These are phyloP conservation scores for Zhuliangozyma blackwelliae DNA, from an alignment of 1,139 yeast species.

Conservation along the genomic window DNA sequence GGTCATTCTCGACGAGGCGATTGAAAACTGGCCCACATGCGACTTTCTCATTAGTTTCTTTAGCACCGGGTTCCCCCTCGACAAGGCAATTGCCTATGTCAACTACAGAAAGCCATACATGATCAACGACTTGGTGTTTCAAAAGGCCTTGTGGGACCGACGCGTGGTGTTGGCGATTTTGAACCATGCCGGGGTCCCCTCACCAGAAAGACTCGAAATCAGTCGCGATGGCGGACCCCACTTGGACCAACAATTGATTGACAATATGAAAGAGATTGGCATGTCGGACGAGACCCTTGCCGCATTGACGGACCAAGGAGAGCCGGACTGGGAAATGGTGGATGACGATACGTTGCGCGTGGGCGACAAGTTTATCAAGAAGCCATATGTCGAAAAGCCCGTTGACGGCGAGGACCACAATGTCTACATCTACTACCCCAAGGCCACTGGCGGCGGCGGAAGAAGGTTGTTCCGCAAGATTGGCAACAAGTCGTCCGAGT, in stretches of 20 bases:
- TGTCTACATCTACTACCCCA: constrained; percentile 86
- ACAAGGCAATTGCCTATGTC: constrained; percentile 89
- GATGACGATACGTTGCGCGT: constrained; percentile 82
- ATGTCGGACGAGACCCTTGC: constrained; percentile 44
- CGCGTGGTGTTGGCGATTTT: constrained; percentile 80
- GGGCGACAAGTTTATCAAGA: constrained; percentile 64
- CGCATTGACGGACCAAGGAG: constrained; percentile 59
- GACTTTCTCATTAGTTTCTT: constrained; percentile 91
- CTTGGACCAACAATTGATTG: constrained; percentile 57
- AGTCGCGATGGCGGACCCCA: constrained; percentile 97
- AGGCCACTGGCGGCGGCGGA: constrained; percentile 95
- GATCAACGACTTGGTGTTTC: constrained; percentile 86
- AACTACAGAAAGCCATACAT: constrained; percentile 85
- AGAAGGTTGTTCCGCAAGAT: constrained; percentile 89
- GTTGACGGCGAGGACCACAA: constrained; percentile 99
- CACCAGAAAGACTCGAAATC: constrained; percentile 83
- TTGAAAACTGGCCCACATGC: constrained; percentile 98
- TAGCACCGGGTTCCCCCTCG: constrained; percentile 93
- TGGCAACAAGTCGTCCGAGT: constrained; percentile 95
- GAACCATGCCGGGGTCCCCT: constrained; percentile 78
- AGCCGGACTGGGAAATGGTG: constrained; percentile 86
- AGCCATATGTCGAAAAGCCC: constrained; percentile 97
- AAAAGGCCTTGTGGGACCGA: constrained; percentile 95
- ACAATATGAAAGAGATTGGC: constrained; percentile 35
- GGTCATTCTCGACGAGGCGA: constrained; percentile 85